Evolutionary conservation across 2,329 filamentous ascomycete genomes (phyloP), one percentile per base, ranked within the genome.

Genomic region (Trichoderma lentiforme): DNA sequence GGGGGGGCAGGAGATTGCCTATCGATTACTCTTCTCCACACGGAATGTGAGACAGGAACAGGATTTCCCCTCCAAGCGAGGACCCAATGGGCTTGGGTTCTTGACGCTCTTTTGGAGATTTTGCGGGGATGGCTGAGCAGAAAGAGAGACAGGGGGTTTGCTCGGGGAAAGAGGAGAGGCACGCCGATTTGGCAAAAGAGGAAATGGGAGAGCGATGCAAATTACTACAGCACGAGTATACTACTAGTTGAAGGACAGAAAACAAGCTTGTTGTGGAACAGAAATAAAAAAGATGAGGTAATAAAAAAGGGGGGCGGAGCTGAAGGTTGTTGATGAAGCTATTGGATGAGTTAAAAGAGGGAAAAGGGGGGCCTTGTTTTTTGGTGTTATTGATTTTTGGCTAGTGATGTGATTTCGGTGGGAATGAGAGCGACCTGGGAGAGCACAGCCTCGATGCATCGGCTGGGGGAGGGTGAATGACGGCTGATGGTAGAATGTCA

Each of bases 81-180:
- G 36, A 18, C 39, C 65, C 65, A 68, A 68, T 65, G 28, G 21
- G 21, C 30, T 21, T 60, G 28, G 28, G 4, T 1, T 36, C 15
- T 26, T 36, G 36, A 60, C 39, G 65, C 30, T 28, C 18, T 58
- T 39, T 60, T 47, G 66, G 66, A 69, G 56, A 69, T 61, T 60
- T 58, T 69, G 66, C 66, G 66, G 66, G 66, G 64, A 57, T 39
- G 64, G 64, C 34, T 67, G 51, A n/a, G 64, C 64, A 56, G 12
- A 14, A 51, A 53, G 26, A 24, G 24, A 26, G 61, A 36, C 24
- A 34, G 47, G 63, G 65, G 36, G 14, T 56, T 2, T 15, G 28
- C 14, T 28, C 36, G 26, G 65, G 65, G 64, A 53, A 56, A 57
- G 64, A 18, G 12, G 14, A 69, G 30, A 26, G 32, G 30, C 21